Percentiles rank a stretch among this genome's conserved stretches.
These are phyloP conservation scores for Fraxinus platypoda DNA, from an alignment of 305 asterid species.

Conservation along the genomic window DNA sequence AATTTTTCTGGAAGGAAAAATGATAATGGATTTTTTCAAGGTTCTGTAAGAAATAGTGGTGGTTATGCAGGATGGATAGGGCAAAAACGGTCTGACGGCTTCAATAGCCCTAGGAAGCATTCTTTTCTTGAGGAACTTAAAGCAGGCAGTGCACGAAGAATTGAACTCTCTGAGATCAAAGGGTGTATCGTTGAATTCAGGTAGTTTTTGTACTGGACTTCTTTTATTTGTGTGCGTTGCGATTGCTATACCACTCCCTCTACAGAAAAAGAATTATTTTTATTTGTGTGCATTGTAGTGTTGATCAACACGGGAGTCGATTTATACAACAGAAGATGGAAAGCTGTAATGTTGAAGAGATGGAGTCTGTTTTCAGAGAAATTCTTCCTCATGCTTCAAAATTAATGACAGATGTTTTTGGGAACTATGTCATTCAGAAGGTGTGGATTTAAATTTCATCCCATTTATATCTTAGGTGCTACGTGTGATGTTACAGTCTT, in stretches of 20 bases:
- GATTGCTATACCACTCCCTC: slow-evolving; percentile 4
- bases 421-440: slow-evolving; percentile 94
- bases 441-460: slow-evolving; percentile 32
- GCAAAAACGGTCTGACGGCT: slow-evolving; percentile 53
- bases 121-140: slow-evolving; percentile 82
- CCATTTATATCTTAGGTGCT: neutral
- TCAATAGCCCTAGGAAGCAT: slow-evolving; percentile 53
- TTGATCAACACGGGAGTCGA: slow-evolving; percentile 91
- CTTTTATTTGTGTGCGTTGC: neutral
- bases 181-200: slow-evolving; percentile 83
- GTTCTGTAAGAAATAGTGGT: slow-evolving; percentile 47
- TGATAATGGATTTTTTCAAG: slow-evolving; percentile 51
- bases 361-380: slow-evolving; percentile 66
- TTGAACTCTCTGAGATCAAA: slow-evolving; percentile 64
- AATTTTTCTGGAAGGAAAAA: slow-evolving; percentile 49
- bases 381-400: slow-evolving; percentile 75
- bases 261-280: slow-evolving; percentile 9
- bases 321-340: slow-evolving; percentile 89
- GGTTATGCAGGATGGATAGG: slow-evolving; percentile 65
- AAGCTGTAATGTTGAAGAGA: slow-evolving; percentile 69
- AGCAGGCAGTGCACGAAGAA: slow-evolving; percentile 57
- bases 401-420: slow-evolving; percentile 81
- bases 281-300: slow-evolving; percentile 42
- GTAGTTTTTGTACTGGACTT: slow-evolving; percentile 29
- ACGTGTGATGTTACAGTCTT: neutral